Evolutionary conservation across 129 eudicot genomes (phyloP), one percentile per base, ranked within the genome.

Genomic region (Artemisia argyi): DNA sequence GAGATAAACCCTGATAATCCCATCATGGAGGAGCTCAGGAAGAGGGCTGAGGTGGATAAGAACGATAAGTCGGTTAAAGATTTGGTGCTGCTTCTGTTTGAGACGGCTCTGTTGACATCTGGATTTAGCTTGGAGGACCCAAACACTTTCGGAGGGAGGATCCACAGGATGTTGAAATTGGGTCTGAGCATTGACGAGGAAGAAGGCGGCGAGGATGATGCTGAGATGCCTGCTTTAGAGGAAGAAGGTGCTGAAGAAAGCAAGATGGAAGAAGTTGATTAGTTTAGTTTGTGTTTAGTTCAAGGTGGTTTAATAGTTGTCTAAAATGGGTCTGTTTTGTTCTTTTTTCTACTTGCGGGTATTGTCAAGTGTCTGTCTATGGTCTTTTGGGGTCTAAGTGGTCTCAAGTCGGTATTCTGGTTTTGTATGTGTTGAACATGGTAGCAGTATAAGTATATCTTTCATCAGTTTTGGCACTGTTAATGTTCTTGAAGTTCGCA

Each of bases 211-310:
- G 97, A 39, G 11, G 46, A 86, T 5, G 97, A 88, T 59, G 89
- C 71, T 9, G 93, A 91, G 16, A 88, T 88, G 93, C 96, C 93
- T 32, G 82, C 87, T 22, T 61, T 92, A 72, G 97, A 92, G 83
- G 96, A 89, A 2, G 96, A 89, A 2, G 83, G 50, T 9, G 83
- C 72, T 28, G 96, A 92, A 73, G 97, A 89, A 80, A 92, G 96
- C 87, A 89, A 89, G 85, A 89, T 92, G 97, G 97, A 92, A 69
- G 97, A 92, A 70, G 96, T 92, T 14, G 97, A 92, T 63, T 92
- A 79, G 39, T 1, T 30, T 30, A 22, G 54, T 24, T 44, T 15
- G 61, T 26, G 39, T 30, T 59, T 7, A 10, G 4, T 39, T 16
- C 12, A 4, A 4, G 22, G 69, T 64, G 49, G 20, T 22, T 56